Conservation (phyloP, 2,329 filamentous ascomycete genomes). For the Leptographium lundbergii region DNA sequence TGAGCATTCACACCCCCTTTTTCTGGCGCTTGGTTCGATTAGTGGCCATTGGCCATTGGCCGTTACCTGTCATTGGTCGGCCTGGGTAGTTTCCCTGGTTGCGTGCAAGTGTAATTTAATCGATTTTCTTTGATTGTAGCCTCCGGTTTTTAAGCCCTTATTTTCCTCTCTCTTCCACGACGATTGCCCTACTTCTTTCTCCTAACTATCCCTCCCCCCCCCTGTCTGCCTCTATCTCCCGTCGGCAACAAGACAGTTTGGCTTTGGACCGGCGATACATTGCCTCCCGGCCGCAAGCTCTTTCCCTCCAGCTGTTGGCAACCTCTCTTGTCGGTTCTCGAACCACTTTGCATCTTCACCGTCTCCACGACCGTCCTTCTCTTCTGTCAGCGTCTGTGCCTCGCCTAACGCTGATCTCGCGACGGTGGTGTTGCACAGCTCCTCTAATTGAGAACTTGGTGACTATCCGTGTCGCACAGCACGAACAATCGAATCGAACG, state of each 20-base stretch:
- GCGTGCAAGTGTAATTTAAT: constrained; percentile 1
- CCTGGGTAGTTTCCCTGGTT: not conserved
- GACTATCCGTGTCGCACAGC: not conserved
- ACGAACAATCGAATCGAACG: not conserved
- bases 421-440: not conserved
- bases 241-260: not conserved
- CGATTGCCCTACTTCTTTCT: not conserved
- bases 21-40: not conserved
- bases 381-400: not conserved
- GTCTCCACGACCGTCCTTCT: not conserved
- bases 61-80: not conserved
- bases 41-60: not conserved
- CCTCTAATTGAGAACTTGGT: not conserved
- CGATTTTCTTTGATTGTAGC: not conserved
- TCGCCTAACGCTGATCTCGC: not conserved
- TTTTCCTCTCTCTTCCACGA: not conserved
- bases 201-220: not conserved
- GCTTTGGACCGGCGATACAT: not conserved
- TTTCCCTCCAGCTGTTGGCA: not conserved
- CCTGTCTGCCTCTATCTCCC: not conserved
- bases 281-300: not conserved
- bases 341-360: not conserved
- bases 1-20: not conserved
- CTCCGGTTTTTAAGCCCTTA: constrained; percentile 2
- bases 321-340: not conserved